Base-by-base conservation (phyloP, 2,329 filamentous ascomycete species). In the Cladosporium oxysporum region DNA sequence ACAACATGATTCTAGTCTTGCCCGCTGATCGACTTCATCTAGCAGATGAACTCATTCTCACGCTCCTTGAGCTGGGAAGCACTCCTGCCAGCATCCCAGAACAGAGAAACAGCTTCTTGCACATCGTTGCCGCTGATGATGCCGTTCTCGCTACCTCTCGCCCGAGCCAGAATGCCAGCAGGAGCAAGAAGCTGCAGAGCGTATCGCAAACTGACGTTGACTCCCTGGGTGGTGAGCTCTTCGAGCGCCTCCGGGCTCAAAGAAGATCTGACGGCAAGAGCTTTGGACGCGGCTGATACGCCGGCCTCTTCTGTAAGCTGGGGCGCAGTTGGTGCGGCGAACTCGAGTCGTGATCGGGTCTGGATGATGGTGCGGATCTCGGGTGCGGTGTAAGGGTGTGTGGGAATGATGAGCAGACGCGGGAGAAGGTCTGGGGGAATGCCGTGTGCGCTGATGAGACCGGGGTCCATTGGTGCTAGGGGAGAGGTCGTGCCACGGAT, bases 301-400 rank as follows among this genome's bases (percentile, higher is more conserved):
- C 50, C 50, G 37, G 53, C 44, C 62, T 72, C 73, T 58, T 75
- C 74, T 26, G 73, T 69, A 1, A 78, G 70, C 21, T 72, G 69
- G 6, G 76, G 76, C 6, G 75, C 72, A 2, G 75, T 76, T 1
- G 76, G 70, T 7, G 72, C 72, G n/a, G 74, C 75, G 66, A 74
- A 77, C 61, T 78, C 76, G 35, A 78, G 72, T 64, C 72, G 73
- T 7, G 92, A 88, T 59, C 95, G 90, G 73, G 96, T 89, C 71
- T 89, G 87, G 73, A 98, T 90, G 79, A 99, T 99, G 68, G 89
- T 88, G 81, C 93, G 93, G 78, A 99, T 96, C 81, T 99, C 95
- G 18, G 92, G 88, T 50, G 89, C 87, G 68, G 89, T 87, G 82
- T 98, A 99, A 12, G 93, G 89, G 72, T 93, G 91, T 21, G 95